These are phyloP conservation scores for Solanum aculeatissimum DNA, from an alignment of 305 asterid species.

Conservation along the genomic window DNA sequence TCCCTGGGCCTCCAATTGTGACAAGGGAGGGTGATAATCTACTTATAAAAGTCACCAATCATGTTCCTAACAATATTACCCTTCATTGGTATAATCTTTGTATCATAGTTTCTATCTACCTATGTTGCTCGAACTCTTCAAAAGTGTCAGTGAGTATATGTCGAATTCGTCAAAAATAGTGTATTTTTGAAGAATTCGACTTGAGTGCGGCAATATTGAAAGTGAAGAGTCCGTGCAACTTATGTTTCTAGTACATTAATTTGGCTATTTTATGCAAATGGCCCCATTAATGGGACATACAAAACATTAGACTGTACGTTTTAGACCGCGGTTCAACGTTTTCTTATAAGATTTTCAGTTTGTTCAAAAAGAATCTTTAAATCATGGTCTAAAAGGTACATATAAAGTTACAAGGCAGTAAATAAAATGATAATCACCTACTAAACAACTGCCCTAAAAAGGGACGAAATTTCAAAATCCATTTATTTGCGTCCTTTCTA, in stretches of 20 bases:
- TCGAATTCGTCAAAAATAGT: no score
- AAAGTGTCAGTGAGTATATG: no score
- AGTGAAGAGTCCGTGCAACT: no score
- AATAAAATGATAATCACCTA: neutral
- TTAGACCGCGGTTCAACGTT: neutral
- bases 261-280: neutral
- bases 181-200: no score
- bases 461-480: no score
- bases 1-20: conserved; percentile 34
- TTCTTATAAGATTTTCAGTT: neutral
- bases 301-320: neutral
- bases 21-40: conserved; percentile 38
- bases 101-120: no score
- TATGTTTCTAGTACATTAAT: neutral
- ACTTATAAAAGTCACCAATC: conserved; percentile 38
- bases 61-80: conserved; percentile 28
- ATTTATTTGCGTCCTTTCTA: neutral
- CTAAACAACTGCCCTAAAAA: neutral
- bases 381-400: neutral
- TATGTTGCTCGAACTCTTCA: no score
- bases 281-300: neutral
- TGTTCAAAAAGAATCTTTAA: neutral
- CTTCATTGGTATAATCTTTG: conserved; percentile 19
- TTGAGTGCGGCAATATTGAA: no score
- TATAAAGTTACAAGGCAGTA: neutral